These are phyloP conservation scores for Venturia oleaginea DNA, from an alignment of 2,329 filamentous ascomycete genomes.

Conservation along the genomic window DNA sequence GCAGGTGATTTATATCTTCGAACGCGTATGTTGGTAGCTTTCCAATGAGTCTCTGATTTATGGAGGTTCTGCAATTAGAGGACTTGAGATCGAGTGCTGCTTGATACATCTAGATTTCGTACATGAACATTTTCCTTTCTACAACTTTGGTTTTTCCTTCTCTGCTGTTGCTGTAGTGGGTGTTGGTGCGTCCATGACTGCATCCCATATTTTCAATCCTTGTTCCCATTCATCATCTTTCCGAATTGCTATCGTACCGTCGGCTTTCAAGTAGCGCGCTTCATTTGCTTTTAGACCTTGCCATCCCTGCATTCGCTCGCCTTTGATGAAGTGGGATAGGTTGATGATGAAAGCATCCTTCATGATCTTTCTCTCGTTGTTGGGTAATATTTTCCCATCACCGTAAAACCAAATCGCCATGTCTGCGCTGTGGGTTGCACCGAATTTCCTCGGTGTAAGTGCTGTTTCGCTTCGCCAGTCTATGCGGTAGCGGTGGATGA, in stretches of 20 bases:
- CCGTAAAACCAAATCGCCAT: constrained; percentile 50
- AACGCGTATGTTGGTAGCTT: no score
- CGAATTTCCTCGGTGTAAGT: constrained; percentile 36
- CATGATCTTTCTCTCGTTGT: constrained; percentile 36
- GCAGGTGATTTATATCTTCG: no score
- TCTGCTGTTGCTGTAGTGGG: not conserved
- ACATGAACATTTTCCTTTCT: not conserved
- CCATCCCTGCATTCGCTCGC: constrained; percentile 25
- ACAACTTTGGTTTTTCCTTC: not conserved
- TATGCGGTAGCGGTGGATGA: constrained; percentile 45
- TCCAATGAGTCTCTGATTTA: no score
- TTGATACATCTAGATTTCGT: no score
- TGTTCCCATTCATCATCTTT: constrained; percentile 39
- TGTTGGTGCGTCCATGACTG: not conserved
- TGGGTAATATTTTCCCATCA: constrained; percentile 33
- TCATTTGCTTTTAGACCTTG: constrained; percentile 11
- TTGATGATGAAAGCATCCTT: constrained; percentile 28
- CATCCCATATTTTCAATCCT: constrained; percentile 39
- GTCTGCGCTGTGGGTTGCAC: constrained; percentile 47
- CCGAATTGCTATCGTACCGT: constrained; percentile 39
- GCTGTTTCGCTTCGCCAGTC: constrained; percentile 44
- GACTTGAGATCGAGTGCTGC: no score
- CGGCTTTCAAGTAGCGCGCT: constrained; percentile 33
- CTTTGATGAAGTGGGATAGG: constrained; percentile 33
- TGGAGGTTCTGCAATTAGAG: no score